Conservation (phyloP, 495 filamentous ascomycete genomes). For the Bryoglossum gracile region DNA sequence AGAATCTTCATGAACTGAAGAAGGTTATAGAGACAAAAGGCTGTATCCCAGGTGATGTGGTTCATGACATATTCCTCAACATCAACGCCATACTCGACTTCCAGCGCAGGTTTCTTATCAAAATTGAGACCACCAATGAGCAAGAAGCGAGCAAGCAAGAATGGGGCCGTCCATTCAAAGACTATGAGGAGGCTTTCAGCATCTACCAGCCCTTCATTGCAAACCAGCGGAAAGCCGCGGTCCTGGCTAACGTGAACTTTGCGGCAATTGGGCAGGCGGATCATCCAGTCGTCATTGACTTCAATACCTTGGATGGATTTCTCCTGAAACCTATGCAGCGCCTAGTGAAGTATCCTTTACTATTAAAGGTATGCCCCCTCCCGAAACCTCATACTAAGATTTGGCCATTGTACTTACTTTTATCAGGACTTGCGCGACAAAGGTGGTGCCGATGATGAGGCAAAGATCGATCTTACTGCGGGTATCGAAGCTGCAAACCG, state of each 20-base stretch:
- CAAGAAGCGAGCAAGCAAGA: constrained; percentile 70
- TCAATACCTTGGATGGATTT: constrained; percentile 73
- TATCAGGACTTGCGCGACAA: constrained; percentile 78
- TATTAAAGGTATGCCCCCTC: constrained; percentile 79
- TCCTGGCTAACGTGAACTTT: constrained; percentile 52
- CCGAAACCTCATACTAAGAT: no score
- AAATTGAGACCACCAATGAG: constrained; percentile 90
- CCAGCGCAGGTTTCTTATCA: constrained; percentile 87
- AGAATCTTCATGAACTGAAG: constrained; percentile 89
- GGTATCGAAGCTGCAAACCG: constrained; percentile 71
- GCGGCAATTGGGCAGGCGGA: constrained; percentile 49
- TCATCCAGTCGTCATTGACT: constrained; percentile 50
- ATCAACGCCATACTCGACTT: constrained; percentile 91
- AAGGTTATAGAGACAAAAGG: constrained; percentile 81
- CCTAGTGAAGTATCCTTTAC: constrained; percentile 85
- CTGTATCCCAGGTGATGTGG: constrained; percentile 77
- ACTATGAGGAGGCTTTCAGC: constrained; percentile 68
- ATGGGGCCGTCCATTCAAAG: constrained; percentile 82
- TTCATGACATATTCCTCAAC: constrained; percentile 95
- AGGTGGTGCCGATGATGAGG: constrained; percentile 56
- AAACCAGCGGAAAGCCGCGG: constrained; percentile 71
- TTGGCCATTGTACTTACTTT: constrained; percentile 11
- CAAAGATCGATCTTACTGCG: constrained; percentile 57
- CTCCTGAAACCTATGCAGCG: constrained; percentile 95
- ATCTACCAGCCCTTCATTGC: constrained; percentile 96